Evolutionary conservation across 2,329 filamentous ascomycete genomes (phyloP).

Genomic region (Paraconiothyrium sp.): DNA sequence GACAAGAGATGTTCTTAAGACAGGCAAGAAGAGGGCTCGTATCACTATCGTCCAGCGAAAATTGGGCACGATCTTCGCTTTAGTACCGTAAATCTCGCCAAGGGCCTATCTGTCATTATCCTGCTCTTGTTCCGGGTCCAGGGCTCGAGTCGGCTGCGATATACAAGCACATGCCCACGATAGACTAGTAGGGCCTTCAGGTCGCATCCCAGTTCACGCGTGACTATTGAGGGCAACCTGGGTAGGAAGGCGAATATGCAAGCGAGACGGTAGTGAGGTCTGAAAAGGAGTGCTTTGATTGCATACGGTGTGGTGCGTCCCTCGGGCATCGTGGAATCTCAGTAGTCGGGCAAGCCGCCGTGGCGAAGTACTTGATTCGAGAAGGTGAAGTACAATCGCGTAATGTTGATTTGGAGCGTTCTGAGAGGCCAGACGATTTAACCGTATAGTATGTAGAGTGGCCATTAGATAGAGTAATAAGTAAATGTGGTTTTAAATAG

Average conservation of each 20-base stretch:
- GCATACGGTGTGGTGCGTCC: slow-evolving; percentile 22
- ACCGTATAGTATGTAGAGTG: slow-evolving; percentile 40
- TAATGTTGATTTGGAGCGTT: slow-evolving; percentile 25
- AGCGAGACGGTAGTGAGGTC: slow-evolving; percentile 15
- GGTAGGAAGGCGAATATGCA: slow-evolving; percentile 27
- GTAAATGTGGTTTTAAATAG: slow-evolving; percentile 31
- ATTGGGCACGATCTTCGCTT: slow-evolving; percentile 34
- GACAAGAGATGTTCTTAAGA: slow-evolving; percentile 2
- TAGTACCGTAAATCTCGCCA: slow-evolving; percentile 35
- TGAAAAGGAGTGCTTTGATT: slow-evolving; percentile 31
- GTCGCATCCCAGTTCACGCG: slow-evolving; percentile 34
- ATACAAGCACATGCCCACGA: slow-evolving; percentile 36
- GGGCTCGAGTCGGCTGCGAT: slow-evolving; percentile 33
- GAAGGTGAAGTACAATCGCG: slow-evolving; percentile 26
- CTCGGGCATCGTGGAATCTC: slow-evolving; percentile 19
- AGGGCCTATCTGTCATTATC: slow-evolving; percentile 35
- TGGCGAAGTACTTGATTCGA: slow-evolving; percentile 29
- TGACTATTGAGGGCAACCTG: slow-evolving; percentile 33
- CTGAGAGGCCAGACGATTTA: slow-evolving; percentile 40
- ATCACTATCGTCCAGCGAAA: slow-evolving; percentile 22
- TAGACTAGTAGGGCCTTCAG: slow-evolving; percentile 33
- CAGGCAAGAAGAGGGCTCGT: slow-evolving; percentile 20
- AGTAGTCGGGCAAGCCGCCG: slow-evolving; percentile 26
- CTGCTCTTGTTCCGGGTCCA: slow-evolving; percentile 32
- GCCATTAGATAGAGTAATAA: slow-evolving; percentile 35